A percentile compares a stretch with the other conserved stretches of the same genome.
phyloP scores from a whole-genome alignment of 2,329 filamentous ascomycete genomes.

The Trematosphaeria pertusa region DNA sequence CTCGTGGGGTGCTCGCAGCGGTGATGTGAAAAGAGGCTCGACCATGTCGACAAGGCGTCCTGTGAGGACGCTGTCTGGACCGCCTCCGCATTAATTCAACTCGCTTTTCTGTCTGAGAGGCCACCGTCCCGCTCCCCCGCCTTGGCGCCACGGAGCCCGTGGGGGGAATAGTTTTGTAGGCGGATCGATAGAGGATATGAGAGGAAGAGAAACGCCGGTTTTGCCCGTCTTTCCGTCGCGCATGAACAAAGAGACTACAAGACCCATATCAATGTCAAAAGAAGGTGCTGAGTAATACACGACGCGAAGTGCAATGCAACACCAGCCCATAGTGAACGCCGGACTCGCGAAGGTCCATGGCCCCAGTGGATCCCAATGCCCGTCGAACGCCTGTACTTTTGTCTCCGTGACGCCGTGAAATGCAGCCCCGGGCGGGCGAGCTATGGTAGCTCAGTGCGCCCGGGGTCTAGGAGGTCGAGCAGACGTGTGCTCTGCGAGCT shows the following conservation, averaged over 20 bases:
- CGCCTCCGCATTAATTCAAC: constrained; percentile 42
- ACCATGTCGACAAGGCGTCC: constrained; percentile 26
- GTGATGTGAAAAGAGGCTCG: constrained; percentile 26
- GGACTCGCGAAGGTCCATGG: constrained; percentile 38
- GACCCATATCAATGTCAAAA: constrained; percentile 15
- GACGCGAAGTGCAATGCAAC: constrained; percentile 43
- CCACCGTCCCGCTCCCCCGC: constrained; percentile 28
- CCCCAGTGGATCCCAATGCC: constrained; percentile 41
- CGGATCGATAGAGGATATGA: constrained; percentile 15
- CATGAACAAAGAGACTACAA: constrained; percentile 6
- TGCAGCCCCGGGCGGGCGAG: constrained; percentile 42
- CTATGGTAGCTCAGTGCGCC: constrained; percentile 24
- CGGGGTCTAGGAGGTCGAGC: constrained; percentile 29
- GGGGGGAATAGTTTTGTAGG: constrained; percentile 21
- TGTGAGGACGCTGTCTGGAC: constrained; percentile 29
- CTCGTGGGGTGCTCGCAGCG: constrained; percentile 2
- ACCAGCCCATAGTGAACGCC: constrained; percentile 49
- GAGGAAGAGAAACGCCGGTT: constrained; percentile 12
- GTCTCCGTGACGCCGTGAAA: constrained; percentile 50
- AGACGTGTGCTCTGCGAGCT: constrained; percentile 28
- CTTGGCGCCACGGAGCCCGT: constrained; percentile 28
- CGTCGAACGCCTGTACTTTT: constrained; percentile 49
- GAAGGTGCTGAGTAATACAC: constrained; percentile 37
- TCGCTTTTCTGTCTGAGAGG: constrained; percentile 42
- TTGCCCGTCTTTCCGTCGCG: constrained; percentile 15